Conservation (phyloP, 257 asterid genomes). For the Paulownia fortunei region DNA sequence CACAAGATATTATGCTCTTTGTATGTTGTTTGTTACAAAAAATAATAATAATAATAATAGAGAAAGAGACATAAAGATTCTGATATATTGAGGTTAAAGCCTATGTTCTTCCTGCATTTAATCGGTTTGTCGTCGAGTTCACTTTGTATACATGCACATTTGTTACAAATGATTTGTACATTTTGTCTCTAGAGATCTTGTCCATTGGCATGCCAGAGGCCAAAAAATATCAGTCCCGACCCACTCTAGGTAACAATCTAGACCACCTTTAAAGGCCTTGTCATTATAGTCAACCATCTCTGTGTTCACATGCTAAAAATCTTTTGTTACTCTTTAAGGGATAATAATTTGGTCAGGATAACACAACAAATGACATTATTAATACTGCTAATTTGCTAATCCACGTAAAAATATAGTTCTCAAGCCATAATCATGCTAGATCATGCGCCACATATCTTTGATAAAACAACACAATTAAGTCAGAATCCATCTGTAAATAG, state of each 20-base stretch:
- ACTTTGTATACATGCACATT: conserved; percentile 15
- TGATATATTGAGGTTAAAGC: background rate
- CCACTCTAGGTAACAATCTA: conserved; percentile 20
- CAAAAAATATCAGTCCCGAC: background rate
- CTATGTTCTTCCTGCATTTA: background rate
- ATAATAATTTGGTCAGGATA: background rate
- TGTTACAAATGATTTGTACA: background rate
- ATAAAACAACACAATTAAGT: conserved; percentile 2
- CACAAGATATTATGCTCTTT: background rate
- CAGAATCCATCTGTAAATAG: conserved; percentile 15
- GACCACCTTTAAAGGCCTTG: conserved; percentile 9
- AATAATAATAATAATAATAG: too few species aligned
- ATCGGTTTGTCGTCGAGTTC: conserved; percentile 11
- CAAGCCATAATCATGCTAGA: conserved; percentile 29
- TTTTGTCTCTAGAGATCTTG: conserved; percentile 6
- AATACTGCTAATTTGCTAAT: background rate
- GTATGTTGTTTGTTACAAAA: too few species aligned
- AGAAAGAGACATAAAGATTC: conserved; percentile 19
- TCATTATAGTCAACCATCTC: conserved; percentile 30
- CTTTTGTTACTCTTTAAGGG: background rate
- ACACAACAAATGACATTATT: background rate
- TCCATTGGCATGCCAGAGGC: background rate
- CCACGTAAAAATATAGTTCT: background rate
- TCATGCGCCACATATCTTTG: conserved; percentile 37
- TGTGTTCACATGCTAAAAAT: conserved; percentile 25